Base-by-base conservation (phyloP, 805 yeast genomes). In the Ogataea nitratoaversa region DNA sequence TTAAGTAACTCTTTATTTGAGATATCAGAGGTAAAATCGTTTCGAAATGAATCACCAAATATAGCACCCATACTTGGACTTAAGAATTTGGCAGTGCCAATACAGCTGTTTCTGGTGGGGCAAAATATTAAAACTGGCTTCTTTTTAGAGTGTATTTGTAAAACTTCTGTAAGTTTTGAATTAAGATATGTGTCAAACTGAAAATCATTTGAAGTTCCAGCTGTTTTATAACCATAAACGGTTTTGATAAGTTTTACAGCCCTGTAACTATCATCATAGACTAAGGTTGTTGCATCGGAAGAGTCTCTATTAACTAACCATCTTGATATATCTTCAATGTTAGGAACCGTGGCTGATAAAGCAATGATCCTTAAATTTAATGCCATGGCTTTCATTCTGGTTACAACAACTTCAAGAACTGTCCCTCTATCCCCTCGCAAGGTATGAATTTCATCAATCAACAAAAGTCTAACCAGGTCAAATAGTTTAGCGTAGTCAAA, bases 311-410 rank as follows among this genome's bases (percentile, higher is more conserved):
- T 48, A 9, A 41, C 44, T 23, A 74, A 37, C 79, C 79, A 74
- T 1, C 37, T 40, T 0, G 78, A 66, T 3, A 76, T 53, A 45
- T 76, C 81, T 4, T 59, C 56, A 8, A 72, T 67, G 41, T 76
- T 76, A 2, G 78, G 76, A 12, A 76, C 68, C 0, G 80, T 74
- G 1, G 82, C 82, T 24, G 81, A 72, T 1, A 71, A 54, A 0
- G 74, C 75, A 17, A 74, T 52, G 16, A 74, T 60, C 41, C 78
- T 57, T n/a, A 72, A 46, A 24, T 50, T 38, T 1, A 41, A 32
- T 24, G 68, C 62, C 41, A 68, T 49, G 20, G 58, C 56, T 41
- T 67, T 72, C 76, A 73, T 70, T 47, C 79, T 59, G 0, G 78
- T 70, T 1, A 67, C 51, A 3, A 71, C 71, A 1, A 67, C 76